Evolutionary conservation across 805 yeast genomes (phyloP).

Genomic region (Clavispora asparagi): DNA sequence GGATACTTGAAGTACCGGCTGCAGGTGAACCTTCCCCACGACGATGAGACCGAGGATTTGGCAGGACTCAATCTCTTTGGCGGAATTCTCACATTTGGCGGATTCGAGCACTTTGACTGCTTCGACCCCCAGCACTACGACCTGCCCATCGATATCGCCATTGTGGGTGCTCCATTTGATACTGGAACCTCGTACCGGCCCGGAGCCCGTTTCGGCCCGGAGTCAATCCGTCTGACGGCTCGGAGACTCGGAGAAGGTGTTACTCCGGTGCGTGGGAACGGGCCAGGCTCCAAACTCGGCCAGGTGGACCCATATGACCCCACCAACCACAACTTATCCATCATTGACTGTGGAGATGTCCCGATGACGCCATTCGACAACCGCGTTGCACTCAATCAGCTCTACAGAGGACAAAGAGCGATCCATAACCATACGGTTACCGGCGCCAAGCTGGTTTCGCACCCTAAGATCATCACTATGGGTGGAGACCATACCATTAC

Average conservation of each 20-base stretch:
- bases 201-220: conserved; percentile 59
- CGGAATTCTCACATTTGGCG: conserved; percentile 54
- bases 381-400: conserved; percentile 55
- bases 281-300: conserved; percentile 29
- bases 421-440: conserved; percentile 33
- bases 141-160: conserved; percentile 42
- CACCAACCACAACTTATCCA: conserved; percentile 26
- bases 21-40: conserved; percentile 25
- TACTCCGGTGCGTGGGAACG: conserved; percentile 22
- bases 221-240: conserved; percentile 43
- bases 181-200: conserved; percentile 53
- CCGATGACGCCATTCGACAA: conserved; percentile 68
- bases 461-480: conserved; percentile 44
- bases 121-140: conserved; percentile 28
- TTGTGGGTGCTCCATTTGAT: conserved; percentile 57
- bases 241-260: conserved; percentile 42
- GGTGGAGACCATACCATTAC: conserved; percentile 63
- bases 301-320: conserved; percentile 50
- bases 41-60: conserved; percentile 31
- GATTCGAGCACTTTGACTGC: conserved; percentile 42
- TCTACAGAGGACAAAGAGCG: conserved; percentile 51
- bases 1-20: conserved; percentile 14
- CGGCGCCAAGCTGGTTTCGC: conserved; percentile 12
- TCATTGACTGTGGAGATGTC: conserved; percentile 64
- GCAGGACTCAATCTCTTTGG: conserved; percentile 29